These are phyloP conservation scores for Penicillium oxalicum DNA, from an alignment of 2,329 filamentous ascomycete species.

Conservation along the genomic window DNA sequence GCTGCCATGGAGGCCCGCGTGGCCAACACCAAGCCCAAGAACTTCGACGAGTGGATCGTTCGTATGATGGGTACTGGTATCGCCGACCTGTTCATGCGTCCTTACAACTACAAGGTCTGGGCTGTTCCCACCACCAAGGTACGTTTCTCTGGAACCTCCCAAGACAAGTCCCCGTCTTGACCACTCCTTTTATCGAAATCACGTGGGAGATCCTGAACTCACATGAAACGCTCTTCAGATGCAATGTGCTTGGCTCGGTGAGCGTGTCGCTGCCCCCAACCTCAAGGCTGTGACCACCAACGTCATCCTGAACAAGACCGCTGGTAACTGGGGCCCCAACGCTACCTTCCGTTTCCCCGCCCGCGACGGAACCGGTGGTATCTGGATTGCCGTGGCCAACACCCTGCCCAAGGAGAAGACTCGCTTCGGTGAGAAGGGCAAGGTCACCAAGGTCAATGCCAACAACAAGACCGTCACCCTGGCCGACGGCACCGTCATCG, in stretches of 20 bases:
- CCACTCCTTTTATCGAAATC: not conserved
- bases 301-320: constrained; percentile 90
- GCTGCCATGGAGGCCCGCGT: constrained; percentile 82
- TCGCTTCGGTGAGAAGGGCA: constrained; percentile 76
- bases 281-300: constrained; percentile 91
- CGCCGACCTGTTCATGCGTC: constrained; percentile 95
- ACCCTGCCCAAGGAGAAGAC: constrained; percentile 90
- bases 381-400: constrained; percentile 96
- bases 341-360: constrained; percentile 98
- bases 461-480: constrained; percentile 76
- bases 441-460: constrained; percentile 81
- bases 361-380: constrained; percentile 89
- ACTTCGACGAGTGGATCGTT: constrained; percentile 98
- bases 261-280: constrained; percentile 95
- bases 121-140: constrained; percentile 96
- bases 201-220: too few relatives aligned
- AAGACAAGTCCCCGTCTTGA: too few relatives aligned
- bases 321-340: constrained; percentile 97
- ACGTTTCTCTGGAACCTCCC: constrained; percentile 26
- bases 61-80: constrained; percentile 85
- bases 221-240: constrained; percentile 54
- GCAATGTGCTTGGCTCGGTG: constrained; percentile 97
- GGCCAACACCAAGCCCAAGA: constrained; percentile 82
- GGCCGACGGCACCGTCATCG: constrained; percentile 77
- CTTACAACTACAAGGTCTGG: constrained; percentile 99